Conservation (phyloP, 1,139 yeast genomes). For the Debaryomyces fabryi region DNA sequence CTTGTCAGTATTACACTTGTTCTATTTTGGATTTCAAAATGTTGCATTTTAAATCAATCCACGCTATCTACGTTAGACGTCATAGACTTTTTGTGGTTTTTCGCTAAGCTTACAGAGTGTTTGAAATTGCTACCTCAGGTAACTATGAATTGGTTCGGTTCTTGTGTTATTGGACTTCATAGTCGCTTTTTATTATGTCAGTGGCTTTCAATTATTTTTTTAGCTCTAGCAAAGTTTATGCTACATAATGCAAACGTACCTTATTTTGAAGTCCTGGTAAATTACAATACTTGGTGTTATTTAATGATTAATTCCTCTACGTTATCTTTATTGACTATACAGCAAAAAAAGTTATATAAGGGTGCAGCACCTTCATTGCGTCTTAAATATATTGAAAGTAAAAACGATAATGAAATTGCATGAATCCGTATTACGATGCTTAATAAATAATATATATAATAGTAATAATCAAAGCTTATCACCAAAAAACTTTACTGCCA, state of each 20-base stretch:
- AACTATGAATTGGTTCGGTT: conserved; percentile 29
- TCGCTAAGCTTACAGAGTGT: conserved; percentile 18
- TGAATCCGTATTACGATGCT: neutral
- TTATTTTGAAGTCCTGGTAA: conserved; percentile 32
- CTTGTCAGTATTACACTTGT: conserved; percentile 11
- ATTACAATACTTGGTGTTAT: conserved; percentile 25
- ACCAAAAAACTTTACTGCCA: conserved; percentile 68
- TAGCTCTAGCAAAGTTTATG: conserved; percentile 10
- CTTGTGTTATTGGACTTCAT: conserved; percentile 19
- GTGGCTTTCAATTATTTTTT: conserved; percentile 12
- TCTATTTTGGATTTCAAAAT: conserved; percentile 11
- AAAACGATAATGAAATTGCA: conserved; percentile 3
- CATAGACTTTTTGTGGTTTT: conserved; percentile 32
- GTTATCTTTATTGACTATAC: conserved; percentile 14
- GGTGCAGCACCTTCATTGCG: conserved; percentile 12
- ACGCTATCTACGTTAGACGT: conserved; percentile 26
- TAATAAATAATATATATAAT: conserved; percentile 6
- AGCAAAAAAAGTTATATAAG: conserved; percentile 15
- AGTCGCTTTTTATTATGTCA: conserved; percentile 17
- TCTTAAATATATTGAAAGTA: conserved; percentile 1
- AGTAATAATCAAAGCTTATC: conserved; percentile 51
- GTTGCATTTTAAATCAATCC: conserved; percentile 8
- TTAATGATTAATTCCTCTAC: conserved; percentile 11
- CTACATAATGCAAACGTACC: conserved; percentile 5
- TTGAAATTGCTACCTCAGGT: conserved; percentile 31